Percentiles rank a stretch among this genome's conserved stretches.
phyloP scores from a whole-genome alignment of 306 rosid genomes.

The Inga leiocalycina region DNA sequence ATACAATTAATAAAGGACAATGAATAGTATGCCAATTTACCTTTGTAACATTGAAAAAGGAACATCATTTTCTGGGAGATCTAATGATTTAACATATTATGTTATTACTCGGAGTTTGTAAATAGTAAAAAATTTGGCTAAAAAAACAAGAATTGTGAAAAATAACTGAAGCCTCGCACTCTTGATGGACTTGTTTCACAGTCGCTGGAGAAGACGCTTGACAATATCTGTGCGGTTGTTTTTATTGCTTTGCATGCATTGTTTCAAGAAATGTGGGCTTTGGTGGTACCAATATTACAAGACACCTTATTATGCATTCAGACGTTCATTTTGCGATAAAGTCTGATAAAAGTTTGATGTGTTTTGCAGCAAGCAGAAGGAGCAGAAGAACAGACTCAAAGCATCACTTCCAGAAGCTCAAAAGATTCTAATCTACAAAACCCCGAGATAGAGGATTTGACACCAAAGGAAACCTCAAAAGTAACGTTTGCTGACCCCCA shows the following conservation, averaged over 20 bases:
- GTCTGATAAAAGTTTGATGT: conserved; percentile 25
- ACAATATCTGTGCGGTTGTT: conserved; percentile 1
- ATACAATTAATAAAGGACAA: not conserved
- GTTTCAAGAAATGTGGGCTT: not conserved
- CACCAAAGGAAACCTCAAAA: conserved; percentile 42
- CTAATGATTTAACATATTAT: not conserved
- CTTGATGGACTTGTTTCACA: conserved; percentile 8
- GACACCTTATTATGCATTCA: not conserved
- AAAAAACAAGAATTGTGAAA: not conserved
- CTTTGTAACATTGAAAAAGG: not conserved
- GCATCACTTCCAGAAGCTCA: conserved; percentile 34
- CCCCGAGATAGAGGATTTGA: conserved; percentile 38
- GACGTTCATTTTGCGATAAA: conserved; percentile 2
- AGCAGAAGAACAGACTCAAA: conserved; percentile 33
- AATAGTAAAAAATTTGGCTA: not conserved
- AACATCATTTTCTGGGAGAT: not conserved
- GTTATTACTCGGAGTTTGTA: not conserved
- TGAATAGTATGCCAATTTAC: not conserved
- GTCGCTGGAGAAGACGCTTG: not conserved
- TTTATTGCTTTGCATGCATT: not conserved
- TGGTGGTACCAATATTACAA: not conserved
- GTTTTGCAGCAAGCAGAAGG: conserved; percentile 48
- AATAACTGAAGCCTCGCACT: conserved; percentile 3
- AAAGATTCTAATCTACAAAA: conserved; percentile 45
- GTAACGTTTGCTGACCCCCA: conserved; percentile 29